These are phyloP conservation scores for Evansstolkia leycettana DNA, from an alignment of 495 filamentous ascomycete species.

Conservation along the genomic window DNA sequence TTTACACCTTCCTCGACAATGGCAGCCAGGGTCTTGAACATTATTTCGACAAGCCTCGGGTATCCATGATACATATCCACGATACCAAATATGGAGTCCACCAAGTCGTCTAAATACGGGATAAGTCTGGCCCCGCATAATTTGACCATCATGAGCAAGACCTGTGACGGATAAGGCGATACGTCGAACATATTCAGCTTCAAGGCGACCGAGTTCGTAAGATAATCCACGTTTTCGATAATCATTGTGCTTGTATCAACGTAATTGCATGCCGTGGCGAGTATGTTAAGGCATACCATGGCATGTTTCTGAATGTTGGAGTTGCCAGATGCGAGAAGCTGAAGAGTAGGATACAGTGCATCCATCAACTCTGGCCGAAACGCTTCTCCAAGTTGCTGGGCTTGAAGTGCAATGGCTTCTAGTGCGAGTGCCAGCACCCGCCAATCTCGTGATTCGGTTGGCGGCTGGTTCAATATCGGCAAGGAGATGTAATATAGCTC, in stretches of 20 bases:
- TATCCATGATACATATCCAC: constrained; percentile 92
- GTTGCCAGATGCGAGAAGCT: constrained; percentile 67
- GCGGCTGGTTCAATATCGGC: constrained; percentile 41
- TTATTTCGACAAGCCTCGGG: constrained; percentile 65
- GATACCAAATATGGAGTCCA: constrained; percentile 79
- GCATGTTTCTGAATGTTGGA: constrained; percentile 64
- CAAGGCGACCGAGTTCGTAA: constrained; percentile 82
- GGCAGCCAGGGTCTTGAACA: constrained; percentile 71
- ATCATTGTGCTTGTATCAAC: constrained; percentile 62
- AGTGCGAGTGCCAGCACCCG: constrained; percentile 55
- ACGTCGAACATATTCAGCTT: constrained; percentile 87
- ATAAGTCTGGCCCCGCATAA: constrained; percentile 72
- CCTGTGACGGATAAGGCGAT: constrained; percentile 79
- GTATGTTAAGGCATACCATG: constrained; percentile 68
- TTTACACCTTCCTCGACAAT: constrained; percentile 73
- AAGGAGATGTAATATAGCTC: constrained; percentile 74
- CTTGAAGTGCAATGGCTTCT: constrained; percentile 61
- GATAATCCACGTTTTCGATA: constrained; percentile 89
- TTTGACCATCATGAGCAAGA: constrained; percentile 87
- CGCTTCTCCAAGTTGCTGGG: constrained; percentile 47
- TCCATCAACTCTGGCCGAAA: constrained; percentile 86
- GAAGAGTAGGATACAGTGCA: constrained; percentile 76
- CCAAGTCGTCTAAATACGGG: constrained; percentile 83
- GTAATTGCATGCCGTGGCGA: constrained; percentile 69
- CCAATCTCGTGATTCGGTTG: constrained; percentile 51